These are phyloP conservation scores for Thielaviopsis musarum DNA, from an alignment of 2,329 filamentous ascomycete genomes.

Conservation along the genomic window DNA sequence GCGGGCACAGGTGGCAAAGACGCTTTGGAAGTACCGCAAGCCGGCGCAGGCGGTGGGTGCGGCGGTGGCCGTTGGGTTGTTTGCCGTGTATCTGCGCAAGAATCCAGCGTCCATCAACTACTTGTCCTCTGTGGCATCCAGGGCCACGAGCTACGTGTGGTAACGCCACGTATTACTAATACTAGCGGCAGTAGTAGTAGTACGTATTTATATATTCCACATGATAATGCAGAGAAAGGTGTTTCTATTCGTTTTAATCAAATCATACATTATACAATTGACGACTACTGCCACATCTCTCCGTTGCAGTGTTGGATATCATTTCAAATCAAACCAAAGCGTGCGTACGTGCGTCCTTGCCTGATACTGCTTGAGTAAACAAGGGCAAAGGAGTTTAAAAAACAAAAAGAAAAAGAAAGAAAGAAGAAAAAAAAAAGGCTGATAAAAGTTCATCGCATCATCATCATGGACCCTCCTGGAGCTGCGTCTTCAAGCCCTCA, in stretches of 20 bases:
- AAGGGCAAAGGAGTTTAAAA: not conserved
- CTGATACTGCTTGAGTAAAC: not conserved
- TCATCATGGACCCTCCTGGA: slow-evolving; percentile 27
- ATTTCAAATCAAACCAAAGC: not conserved
- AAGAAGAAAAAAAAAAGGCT: not conserved
- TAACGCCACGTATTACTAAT: too few relatives aligned
- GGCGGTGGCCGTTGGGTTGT: slow-evolving; percentile 47
- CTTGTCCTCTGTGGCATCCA: not conserved
- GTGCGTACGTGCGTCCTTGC: too few relatives aligned
- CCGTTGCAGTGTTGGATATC: not conserved
- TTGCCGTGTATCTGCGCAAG: slow-evolving; percentile 51
- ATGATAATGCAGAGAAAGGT: too few relatives aligned
- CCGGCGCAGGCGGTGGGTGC: slow-evolving; percentile 44
- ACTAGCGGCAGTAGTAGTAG: too few relatives aligned
- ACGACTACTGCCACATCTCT: not conserved
- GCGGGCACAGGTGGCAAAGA: not conserved
- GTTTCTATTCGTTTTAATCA: not conserved
- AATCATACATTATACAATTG: not conserved
- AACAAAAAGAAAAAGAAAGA: not conserved
- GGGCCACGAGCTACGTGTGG: not conserved
- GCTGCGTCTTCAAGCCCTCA: slow-evolving; percentile 43
- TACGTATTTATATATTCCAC: too few relatives aligned
- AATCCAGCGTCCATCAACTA: slow-evolving; percentile 18
- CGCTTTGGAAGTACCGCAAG: slow-evolving; percentile 35
- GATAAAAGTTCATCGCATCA: not conserved